Evolutionary conservation across 2,329 filamentous ascomycete species (phyloP).

Genomic region (Aspergillus hiratsukae): DNA sequence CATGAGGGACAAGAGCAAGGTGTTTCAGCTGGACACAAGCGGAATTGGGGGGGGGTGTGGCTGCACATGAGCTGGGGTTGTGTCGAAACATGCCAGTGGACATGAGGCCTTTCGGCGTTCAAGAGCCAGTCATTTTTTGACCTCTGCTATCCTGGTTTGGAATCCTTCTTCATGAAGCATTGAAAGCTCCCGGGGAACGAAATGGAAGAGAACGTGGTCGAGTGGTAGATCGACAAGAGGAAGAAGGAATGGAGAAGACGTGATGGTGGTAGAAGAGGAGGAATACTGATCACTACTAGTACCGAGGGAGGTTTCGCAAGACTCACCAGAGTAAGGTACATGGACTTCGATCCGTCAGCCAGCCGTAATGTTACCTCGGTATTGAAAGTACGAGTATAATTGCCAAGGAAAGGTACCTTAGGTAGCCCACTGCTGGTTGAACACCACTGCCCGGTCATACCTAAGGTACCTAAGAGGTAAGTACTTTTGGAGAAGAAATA

Average conservation of each 20-base stretch:
- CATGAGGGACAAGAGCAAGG: neutral
- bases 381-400: neutral
- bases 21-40: neutral
- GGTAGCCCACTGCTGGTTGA: too few relatives aligned
- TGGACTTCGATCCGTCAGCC: too few relatives aligned
- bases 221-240: neutral
- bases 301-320: neutral
- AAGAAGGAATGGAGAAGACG: too few relatives aligned
- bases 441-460: too few relatives aligned
- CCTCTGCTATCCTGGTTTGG: too few relatives aligned
- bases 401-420: neutral
- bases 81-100: conserved; percentile 2
- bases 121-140: neutral
- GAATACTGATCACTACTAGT: neutral
- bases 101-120: neutral
- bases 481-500: too few relatives aligned
- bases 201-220: neutral
- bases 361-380: neutral
- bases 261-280: neutral
- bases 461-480: too few relatives aligned
- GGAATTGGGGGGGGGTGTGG: neutral
- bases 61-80: conserved; percentile 20
- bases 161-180: neutral
- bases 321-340: too few relatives aligned
- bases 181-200: neutral